Evolutionary conservation across 2,329 filamentous ascomycete species (phyloP).

Genomic region (Trichoderma koningii): DNA sequence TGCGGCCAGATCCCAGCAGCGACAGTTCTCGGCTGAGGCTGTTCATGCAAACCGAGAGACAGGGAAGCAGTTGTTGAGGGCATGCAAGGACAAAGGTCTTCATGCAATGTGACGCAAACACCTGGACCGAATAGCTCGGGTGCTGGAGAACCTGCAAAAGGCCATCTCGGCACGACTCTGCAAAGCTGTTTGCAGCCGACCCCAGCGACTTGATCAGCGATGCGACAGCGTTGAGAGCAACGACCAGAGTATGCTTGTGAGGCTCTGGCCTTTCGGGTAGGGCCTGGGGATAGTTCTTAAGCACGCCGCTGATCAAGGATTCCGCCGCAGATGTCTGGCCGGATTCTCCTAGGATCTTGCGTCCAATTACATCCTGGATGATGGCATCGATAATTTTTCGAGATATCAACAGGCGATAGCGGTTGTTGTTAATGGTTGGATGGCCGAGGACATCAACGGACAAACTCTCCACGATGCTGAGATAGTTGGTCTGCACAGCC

Average conservation of each 20-base stretch:
- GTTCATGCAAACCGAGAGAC: conserved; percentile 95
- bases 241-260: conserved; percentile 80
- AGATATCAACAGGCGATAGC: conserved; percentile 83
- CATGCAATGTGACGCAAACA: conserved; percentile 83
- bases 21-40: conserved; percentile 85
- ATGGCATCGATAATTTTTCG: conserved; percentile 82
- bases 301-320: conserved; percentile 78
- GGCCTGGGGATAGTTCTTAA: conserved; percentile 93
- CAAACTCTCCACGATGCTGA: conserved; percentile 77
- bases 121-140: conserved; percentile 93
- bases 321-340: conserved; percentile 83
- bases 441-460: conserved; percentile 79
- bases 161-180: conserved; percentile 82
- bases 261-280: conserved; percentile 86
- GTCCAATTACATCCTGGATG: conserved; percentile 79
- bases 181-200: conserved; percentile 76
- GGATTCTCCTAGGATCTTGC: conserved; percentile 81
- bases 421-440: conserved; percentile 74
- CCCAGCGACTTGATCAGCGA: conserved; percentile 79
- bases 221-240: conserved; percentile 75
- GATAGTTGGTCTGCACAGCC: conserved; percentile 80
- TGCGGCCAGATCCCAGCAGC: conserved; percentile 71
- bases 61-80: conserved; percentile 86
- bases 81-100: conserved; percentile 87
- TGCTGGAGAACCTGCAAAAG: conserved; percentile 89